These are phyloP conservation scores for Cytospora schulzeri DNA, from an alignment of 2,329 filamentous ascomycete species.

Conservation along the genomic window DNA sequence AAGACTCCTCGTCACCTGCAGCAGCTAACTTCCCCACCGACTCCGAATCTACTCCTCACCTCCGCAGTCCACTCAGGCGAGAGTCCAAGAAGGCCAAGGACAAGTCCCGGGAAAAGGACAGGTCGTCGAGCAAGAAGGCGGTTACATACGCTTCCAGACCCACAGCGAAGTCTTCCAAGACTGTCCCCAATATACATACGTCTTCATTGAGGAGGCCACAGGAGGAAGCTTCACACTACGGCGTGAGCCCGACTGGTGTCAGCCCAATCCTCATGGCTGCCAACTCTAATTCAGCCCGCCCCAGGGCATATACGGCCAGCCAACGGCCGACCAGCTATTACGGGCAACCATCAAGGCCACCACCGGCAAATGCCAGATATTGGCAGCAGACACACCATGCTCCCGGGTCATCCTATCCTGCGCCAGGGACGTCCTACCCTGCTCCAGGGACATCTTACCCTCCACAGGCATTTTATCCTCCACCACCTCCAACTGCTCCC, in stretches of 20 bases:
- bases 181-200: conserved; percentile 35
- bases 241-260: conserved; percentile 38
- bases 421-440: neutral
- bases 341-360: conserved; percentile 39
- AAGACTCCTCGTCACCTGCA: conserved; percentile 42
- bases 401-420: conserved; percentile 27
- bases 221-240: conserved; percentile 44
- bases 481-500: conserved; percentile 32
- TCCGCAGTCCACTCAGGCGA: conserved; percentile 36
- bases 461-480: conserved; percentile 35
- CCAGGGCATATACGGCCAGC: conserved; percentile 41
- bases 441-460: conserved; percentile 23
- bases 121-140: conserved; percentile 36
- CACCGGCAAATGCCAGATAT: conserved; percentile 41
- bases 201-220: conserved; percentile 36
- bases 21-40: conserved; percentile 39
- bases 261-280: conserved; percentile 24
- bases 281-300: conserved; percentile 37
- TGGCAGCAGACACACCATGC: conserved; percentile 35
- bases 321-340: conserved; percentile 42
- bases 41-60: conserved; percentile 48
- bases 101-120: conserved; percentile 32
- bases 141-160: conserved; percentile 23
- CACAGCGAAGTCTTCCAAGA: conserved; percentile 43
- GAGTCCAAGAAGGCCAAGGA: conserved; percentile 38